phyloP scores from a whole-genome alignment of 768 basidiomycete species.

The Imleria badia region DNA sequence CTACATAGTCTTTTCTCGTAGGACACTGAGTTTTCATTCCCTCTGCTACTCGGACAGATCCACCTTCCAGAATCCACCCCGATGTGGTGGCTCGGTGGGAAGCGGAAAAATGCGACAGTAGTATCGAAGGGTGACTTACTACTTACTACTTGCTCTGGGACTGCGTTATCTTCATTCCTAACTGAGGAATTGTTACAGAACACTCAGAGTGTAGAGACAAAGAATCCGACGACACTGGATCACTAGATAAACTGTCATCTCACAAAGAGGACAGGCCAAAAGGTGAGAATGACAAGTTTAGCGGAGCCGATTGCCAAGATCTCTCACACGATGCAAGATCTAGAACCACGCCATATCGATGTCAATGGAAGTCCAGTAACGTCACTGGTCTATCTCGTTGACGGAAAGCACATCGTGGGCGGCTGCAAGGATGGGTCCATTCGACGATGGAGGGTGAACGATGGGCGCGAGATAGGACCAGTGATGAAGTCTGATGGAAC shows the following conservation, averaged over 20 bases:
- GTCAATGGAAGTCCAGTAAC: neutral
- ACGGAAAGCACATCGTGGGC: conserved; percentile 4
- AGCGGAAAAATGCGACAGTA: neutral
- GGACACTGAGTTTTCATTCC: too few relatives aligned
- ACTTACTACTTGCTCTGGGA: too few relatives aligned
- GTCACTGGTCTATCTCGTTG: conserved; percentile 4
- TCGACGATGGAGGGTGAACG: conserved; percentile 3
- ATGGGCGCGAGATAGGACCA: neutral
- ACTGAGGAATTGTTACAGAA: neutral
- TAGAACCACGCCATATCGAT: neutral
- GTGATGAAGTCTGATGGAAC: neutral
- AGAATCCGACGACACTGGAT: neutral
- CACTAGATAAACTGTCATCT: neutral
- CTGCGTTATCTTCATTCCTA: neutral
- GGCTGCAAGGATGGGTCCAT: conserved; percentile 8
- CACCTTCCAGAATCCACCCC: neutral
- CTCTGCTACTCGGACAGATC: too few relatives aligned
- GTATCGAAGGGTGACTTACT: neutral
- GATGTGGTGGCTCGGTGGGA: neutral
- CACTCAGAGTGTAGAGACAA: neutral
- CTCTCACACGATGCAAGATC: neutral
- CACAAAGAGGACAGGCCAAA: neutral
- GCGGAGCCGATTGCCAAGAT: neutral
- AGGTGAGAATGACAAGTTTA: neutral
- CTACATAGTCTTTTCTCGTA: too few relatives aligned